Evolutionary conservation across 2,329 filamentous ascomycete species (phyloP).

Genomic region (Emergomyces pasteurianus): DNA sequence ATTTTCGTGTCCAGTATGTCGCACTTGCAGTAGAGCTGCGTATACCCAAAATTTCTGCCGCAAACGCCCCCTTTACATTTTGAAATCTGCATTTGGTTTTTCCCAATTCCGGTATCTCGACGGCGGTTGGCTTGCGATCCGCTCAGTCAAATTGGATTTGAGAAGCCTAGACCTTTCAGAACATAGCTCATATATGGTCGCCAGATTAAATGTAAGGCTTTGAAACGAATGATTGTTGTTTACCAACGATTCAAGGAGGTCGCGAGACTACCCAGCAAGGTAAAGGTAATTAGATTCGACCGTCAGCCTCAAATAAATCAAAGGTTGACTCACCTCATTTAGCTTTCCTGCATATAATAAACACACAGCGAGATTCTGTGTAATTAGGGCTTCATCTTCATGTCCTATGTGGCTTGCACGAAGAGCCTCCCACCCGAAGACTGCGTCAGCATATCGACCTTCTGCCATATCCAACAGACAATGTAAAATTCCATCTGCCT

Average conservation of each 20-base stretch:
- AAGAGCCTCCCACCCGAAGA: slow-evolving; percentile 48
- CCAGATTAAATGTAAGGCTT: slow-evolving; percentile 76
- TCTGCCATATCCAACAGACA: slow-evolving; percentile 71
- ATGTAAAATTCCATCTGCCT: slow-evolving; percentile 23
- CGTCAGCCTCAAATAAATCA: neutral
- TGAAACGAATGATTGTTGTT: slow-evolving; percentile 56
- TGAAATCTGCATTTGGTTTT: slow-evolving; percentile 61
- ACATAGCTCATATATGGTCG: slow-evolving; percentile 84
- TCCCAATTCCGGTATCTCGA: slow-evolving; percentile 52
- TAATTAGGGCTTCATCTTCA: slow-evolving; percentile 54
- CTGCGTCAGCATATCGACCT: slow-evolving; percentile 55
- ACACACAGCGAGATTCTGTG: slow-evolving; percentile 74
- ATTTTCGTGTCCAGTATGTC: neutral
- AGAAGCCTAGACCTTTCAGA: slow-evolving; percentile 60
- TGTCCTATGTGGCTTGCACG: slow-evolving; percentile 33
- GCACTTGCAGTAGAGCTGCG: neutral
- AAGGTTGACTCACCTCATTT: slow-evolving; percentile 44
- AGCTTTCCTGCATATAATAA: slow-evolving; percentile 71
- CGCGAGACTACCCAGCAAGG: slow-evolving; percentile 42
- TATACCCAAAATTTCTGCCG: neutral
- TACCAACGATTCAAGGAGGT: slow-evolving; percentile 55
- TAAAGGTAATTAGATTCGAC: neutral
- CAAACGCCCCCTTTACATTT: slow-evolving; percentile 41
- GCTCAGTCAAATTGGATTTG: slow-evolving; percentile 61
- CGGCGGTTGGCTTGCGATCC: slow-evolving; percentile 49